A percentile compares a stretch with the other conserved stretches of the same genome.
Evolutionary conservation across 2,329 filamentous ascomycete species (phyloP).

Genomic region (Hypoxylon sp.): DNA sequence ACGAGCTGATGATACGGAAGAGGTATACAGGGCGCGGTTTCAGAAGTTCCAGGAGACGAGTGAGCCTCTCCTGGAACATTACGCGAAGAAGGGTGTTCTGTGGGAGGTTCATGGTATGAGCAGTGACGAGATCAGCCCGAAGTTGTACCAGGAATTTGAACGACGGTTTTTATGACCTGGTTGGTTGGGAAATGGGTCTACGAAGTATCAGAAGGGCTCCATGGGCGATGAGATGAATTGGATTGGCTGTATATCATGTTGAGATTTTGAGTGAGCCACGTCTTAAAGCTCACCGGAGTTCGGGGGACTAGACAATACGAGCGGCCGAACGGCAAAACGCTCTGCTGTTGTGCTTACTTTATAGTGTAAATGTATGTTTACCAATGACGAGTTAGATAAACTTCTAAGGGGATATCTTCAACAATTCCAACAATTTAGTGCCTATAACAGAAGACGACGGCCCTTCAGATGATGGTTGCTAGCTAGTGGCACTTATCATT

Average conservation of each 20-base stretch:
- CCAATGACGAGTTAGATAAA: constrained; percentile 14
- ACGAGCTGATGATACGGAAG: constrained; percentile 86
- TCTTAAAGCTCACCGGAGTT: constrained; percentile 32
- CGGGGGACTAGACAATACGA: constrained; percentile 13
- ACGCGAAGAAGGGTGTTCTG: constrained; percentile 84
- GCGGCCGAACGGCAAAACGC: constrained; percentile 9
- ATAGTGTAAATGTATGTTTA: constrained; percentile 17
- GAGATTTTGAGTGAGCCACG: constrained; percentile 18
- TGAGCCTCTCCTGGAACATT: constrained; percentile 87
- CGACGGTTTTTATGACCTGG: constrained; percentile 69
- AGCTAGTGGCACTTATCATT: constrained; percentile 6
- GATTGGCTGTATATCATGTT: constrained; percentile 26
- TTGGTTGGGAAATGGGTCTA: not conserved
- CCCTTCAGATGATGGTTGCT: not conserved
- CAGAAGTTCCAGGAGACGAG: constrained; percentile 90
- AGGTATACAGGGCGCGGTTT: constrained; percentile 85
- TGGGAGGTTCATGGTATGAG: constrained; percentile 89
- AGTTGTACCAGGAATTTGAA: constrained; percentile 86
- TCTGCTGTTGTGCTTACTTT: constrained; percentile 22
- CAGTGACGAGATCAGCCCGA: constrained; percentile 95
- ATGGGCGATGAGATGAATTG: constrained; percentile 10
- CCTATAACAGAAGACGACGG: not conserved
- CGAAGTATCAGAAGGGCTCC: not conserved
- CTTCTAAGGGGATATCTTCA: constrained; percentile 15
- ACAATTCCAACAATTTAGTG: constrained; percentile 1